Base-by-base conservation (phyloP, 2,329 filamentous ascomycete species). In the Exutisphaerella laricina region DNA sequence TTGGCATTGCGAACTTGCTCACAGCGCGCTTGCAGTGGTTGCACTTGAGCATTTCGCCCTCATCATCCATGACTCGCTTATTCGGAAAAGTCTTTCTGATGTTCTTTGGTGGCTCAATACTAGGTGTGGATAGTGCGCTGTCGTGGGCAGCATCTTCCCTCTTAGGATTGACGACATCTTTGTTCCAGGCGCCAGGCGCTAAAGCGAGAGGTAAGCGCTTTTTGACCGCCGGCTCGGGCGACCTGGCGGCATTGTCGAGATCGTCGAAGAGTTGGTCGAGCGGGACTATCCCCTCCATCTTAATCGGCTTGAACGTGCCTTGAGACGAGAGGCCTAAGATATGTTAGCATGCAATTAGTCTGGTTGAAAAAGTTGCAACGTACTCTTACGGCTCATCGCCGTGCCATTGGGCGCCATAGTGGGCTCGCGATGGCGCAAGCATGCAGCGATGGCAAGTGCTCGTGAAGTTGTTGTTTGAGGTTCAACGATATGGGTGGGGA, bases 11-110 rank as follows among this genome's bases (percentile, higher is more conserved):
- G 22, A 79, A 79, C 57, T 83, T 85, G 10, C 92, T 72, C 9
- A 95, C 78, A 39, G 85, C 85, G 58, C 94, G 89, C 67, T 92
- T 95, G 70, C 90, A 98, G 63, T 94, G 88, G 63, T 92, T 96
- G 75, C 90, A 98, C 54, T 70, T 67, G 38, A 92, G 81, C 7
- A 87, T 76, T 50, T 94, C 87, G 8, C 85, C 78, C 43, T 73
- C 74, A 59, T 95, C 89, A 56, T 88, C 82, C 54, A 94, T 75
- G 0, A 88, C 88, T 45, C 84, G 80, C 49, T 88, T 87, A 34
- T 83, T 89, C 3, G 80, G 74, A 64, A 96, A 96, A 4, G 85
- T 85, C 47, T 87, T 80, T 55, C 85, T 78, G 10, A 85, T 80
- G 48, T 73, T 78, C 47, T 88, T 82, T 57, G 94, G 86, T 40